Evolutionary conservation across 2,329 filamentous ascomycete genomes (phyloP).

Genomic region (Trichoderma semiorbis): DNA sequence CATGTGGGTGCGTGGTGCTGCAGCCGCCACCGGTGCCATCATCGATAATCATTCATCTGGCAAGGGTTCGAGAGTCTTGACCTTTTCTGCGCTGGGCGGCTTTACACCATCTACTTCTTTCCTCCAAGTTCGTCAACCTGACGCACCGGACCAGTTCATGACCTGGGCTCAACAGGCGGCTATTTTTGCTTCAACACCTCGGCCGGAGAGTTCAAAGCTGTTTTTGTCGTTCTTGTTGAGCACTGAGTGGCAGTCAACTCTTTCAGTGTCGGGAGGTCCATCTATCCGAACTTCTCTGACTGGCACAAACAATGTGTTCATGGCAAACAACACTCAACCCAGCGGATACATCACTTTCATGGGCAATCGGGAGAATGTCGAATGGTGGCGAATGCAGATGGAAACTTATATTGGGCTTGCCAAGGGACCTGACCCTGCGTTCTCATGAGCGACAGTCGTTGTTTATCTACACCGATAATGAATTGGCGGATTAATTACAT

Average conservation of each 20-base stretch:
- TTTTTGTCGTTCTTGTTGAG: neutral
- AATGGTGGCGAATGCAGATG: slow-evolving; percentile 13
- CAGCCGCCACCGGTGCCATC: neutral
- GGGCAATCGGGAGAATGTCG: neutral
- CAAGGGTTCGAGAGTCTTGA: neutral
- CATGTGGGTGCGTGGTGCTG: slow-evolving; percentile 10
- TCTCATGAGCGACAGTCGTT: neutral
- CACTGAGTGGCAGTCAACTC: neutral
- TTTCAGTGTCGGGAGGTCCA: neutral
- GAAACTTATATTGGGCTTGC: slow-evolving; percentile 9
- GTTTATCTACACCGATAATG: neutral
- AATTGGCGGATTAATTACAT: neutral
- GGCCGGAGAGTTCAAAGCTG: neutral
- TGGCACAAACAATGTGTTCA: slow-evolving; percentile 2
- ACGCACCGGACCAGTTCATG: slow-evolving; percentile 8
- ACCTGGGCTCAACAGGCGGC: slow-evolving; percentile 6
- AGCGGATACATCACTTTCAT: slow-evolving; percentile 7
- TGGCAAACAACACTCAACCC: neutral
- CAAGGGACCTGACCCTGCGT: neutral
- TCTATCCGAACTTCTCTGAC: slow-evolving; percentile 1
- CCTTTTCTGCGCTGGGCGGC: neutral
- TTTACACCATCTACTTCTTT: slow-evolving; percentile 10
- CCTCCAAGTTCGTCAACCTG: neutral
- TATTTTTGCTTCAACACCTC: slow-evolving; percentile 2
- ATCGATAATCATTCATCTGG: neutral